Percentiles rank a stretch among this genome's conserved stretches.
Evolutionary conservation across 2,329 filamentous ascomycete genomes (phyloP).

Genomic region (Graphiopsis chlorocephala): DNA sequence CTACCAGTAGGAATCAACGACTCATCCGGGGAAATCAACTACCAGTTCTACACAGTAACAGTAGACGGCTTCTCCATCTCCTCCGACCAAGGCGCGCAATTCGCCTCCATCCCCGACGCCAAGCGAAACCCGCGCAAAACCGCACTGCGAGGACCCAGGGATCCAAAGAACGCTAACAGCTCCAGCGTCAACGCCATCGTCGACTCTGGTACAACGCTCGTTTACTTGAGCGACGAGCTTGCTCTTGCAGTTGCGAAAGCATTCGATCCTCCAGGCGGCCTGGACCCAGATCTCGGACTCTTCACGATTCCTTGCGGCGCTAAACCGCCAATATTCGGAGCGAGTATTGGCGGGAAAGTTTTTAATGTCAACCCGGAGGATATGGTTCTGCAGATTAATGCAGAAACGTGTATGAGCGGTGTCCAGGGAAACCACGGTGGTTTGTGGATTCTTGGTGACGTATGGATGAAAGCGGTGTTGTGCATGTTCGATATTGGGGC

Average conservation of each 20-base stretch:
- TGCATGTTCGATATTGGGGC: slow-evolving; percentile 51
- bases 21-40: slow-evolving; percentile 28
- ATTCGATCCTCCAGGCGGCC: slow-evolving; percentile 43
- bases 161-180: slow-evolving; percentile 24
- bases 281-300: neutral
- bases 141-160: slow-evolving; percentile 6
- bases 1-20: slow-evolving; percentile 28
- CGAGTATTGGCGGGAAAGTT: slow-evolving; percentile 39
- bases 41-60: slow-evolving; percentile 41
- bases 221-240: slow-evolving; percentile 41
- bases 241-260: slow-evolving; percentile 39
- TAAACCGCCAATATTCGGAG: slow-evolving; percentile 40
- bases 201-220: slow-evolving; percentile 45
- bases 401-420: slow-evolving; percentile 33
- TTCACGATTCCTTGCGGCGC: slow-evolving; percentile 42
- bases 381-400: slow-evolving; percentile 25
- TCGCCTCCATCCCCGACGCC: slow-evolving; percentile 24
- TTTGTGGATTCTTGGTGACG: slow-evolving; percentile 44
- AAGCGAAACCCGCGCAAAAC: slow-evolving; percentile 12
- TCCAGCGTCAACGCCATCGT: slow-evolving; percentile 43
- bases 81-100: slow-evolving; percentile 22
- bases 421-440: slow-evolving; percentile 33
- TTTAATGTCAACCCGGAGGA: slow-evolving; percentile 33
- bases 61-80: slow-evolving; percentile 34
- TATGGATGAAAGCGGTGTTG: slow-evolving; percentile 51